These are phyloP conservation scores for Candida maltosa DNA, from an alignment of 805 yeast genomes.

Conservation along the genomic window DNA sequence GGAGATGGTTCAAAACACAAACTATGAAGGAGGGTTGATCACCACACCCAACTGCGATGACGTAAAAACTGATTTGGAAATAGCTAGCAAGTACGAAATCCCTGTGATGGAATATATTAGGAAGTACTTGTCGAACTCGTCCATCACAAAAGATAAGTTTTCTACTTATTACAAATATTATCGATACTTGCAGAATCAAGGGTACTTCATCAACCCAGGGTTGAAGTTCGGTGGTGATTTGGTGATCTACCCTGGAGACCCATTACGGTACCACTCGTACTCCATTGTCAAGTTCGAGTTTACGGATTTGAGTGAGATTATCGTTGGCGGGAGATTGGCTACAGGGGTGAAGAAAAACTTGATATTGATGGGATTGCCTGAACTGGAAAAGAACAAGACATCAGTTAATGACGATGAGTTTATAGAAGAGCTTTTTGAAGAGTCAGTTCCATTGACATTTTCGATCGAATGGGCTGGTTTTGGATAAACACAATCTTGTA, in stretches of 20 bases:
- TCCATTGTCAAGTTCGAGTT: slow-evolving; percentile 54
- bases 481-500: no score
- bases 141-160: slow-evolving; percentile 2
- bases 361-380: slow-evolving; percentile 48
- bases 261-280: slow-evolving; percentile 86
- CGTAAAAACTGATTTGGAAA: not conserved
- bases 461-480: slow-evolving; percentile 97
- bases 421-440: slow-evolving; percentile 5
- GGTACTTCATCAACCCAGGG: slow-evolving; percentile 74
- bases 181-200: slow-evolving; percentile 37
- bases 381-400: slow-evolving; percentile 7
- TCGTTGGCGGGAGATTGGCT: slow-evolving; percentile 87
- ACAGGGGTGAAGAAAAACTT: slow-evolving; percentile 88
- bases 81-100: not conserved
- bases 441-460: slow-evolving; percentile 43
- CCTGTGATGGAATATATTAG: slow-evolving; percentile 3
- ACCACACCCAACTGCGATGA: slow-evolving; percentile 3
- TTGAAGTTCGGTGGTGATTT: slow-evolving; percentile 86
- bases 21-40: not conserved
- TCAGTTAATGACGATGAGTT: slow-evolving; percentile 1
- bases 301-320: slow-evolving; percentile 52
- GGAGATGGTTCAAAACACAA: not conserved
- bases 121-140: slow-evolving; percentile 1
- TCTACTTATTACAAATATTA: slow-evolving; percentile 20
- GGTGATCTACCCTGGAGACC: slow-evolving; percentile 93